Evolutionary conservation across 2,329 filamentous ascomycete genomes (phyloP).

Genomic region (Xylariomycetidae sp.): DNA sequence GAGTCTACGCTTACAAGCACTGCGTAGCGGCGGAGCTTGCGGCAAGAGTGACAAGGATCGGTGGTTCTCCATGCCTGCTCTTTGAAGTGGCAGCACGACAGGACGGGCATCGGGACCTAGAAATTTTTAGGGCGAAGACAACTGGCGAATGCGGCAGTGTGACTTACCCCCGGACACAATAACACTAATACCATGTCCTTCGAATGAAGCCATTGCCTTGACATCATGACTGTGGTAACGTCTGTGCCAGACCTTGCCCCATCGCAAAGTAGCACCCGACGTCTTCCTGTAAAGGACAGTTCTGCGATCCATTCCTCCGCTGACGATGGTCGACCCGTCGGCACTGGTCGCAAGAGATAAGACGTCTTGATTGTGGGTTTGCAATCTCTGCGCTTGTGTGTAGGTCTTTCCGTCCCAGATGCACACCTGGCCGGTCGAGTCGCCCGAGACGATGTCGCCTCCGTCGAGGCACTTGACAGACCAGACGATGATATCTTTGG

Average conservation of each 20-base stretch:
- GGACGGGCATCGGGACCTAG: slow-evolving; percentile 79
- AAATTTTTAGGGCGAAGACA: slow-evolving; percentile 6
- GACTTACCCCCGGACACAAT: slow-evolving; percentile 80
- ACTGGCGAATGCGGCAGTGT: too few species aligned
- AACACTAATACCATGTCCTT: slow-evolving; percentile 76
- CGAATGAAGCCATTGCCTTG: slow-evolving; percentile 87
- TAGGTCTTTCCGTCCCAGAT: slow-evolving; percentile 94
- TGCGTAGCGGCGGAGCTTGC: slow-evolving; percentile 66
- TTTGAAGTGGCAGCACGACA: slow-evolving; percentile 71
- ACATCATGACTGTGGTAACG: slow-evolving; percentile 91
- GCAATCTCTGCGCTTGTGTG: slow-evolving; percentile 77
- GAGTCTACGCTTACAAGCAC: slow-evolving; percentile 66
- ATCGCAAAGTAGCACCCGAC: slow-evolving; percentile 55
- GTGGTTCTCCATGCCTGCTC: slow-evolving; percentile 74
- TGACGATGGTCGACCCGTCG: slow-evolving; percentile 77
- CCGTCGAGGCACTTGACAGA: slow-evolving; percentile 81
- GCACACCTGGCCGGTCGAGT: slow-evolving; percentile 87
- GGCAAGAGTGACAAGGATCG: slow-evolving; percentile 78
- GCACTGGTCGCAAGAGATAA: slow-evolving; percentile 77
- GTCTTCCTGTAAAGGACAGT: slow-evolving; percentile 76
- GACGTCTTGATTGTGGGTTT: slow-evolving; percentile 83
- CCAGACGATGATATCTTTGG: slow-evolving; percentile 88
- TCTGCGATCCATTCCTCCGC: slow-evolving; percentile 84
- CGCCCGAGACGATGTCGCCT: slow-evolving; percentile 88
- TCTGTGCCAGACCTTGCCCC: slow-evolving; percentile 80